Conservation (phyloP, 305 asterid species). For the Fraxinus albicans region DNA sequence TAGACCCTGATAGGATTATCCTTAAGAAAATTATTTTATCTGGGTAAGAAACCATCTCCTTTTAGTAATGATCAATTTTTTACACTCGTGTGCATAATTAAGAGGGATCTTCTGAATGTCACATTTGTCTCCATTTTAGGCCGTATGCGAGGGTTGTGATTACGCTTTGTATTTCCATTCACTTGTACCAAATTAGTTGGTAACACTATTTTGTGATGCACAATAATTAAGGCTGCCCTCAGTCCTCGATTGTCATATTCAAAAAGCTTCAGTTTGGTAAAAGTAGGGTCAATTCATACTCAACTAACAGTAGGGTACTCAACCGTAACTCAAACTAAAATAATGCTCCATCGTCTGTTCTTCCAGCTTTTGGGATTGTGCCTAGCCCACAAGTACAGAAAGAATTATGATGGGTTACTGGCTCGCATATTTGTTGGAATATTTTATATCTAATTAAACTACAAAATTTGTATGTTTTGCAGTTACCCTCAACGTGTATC, state of each 20-base stretch:
- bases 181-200: not conserved
- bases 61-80: not conserved
- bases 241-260: not conserved
- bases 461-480: slow-evolving; percentile 36
- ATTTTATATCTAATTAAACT: slow-evolving; percentile 22
- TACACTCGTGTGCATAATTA: not conserved
- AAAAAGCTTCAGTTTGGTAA: not conserved
- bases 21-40: slow-evolving; percentile 88
- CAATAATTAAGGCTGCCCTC: not conserved
- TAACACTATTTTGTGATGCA: not conserved
- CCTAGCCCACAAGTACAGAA: not conserved
- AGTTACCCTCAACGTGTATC: slow-evolving; percentile 98
- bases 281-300: not conserved
- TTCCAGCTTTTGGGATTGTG: not conserved
- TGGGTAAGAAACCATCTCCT: slow-evolving; percentile 54
- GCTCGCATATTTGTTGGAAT: not conserved
- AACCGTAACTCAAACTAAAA: not conserved
- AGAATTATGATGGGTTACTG: not conserved
- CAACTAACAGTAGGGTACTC: not conserved
- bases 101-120: not conserved
- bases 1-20: slow-evolving; percentile 78
- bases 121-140: not conserved
- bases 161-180: not conserved
- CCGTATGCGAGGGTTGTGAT: not conserved
- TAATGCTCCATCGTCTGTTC: not conserved